These are phyloP conservation scores for Podila clonocystis DNA, from an alignment of 192 early-diverging fungal genomes.

Conservation along the genomic window DNA sequence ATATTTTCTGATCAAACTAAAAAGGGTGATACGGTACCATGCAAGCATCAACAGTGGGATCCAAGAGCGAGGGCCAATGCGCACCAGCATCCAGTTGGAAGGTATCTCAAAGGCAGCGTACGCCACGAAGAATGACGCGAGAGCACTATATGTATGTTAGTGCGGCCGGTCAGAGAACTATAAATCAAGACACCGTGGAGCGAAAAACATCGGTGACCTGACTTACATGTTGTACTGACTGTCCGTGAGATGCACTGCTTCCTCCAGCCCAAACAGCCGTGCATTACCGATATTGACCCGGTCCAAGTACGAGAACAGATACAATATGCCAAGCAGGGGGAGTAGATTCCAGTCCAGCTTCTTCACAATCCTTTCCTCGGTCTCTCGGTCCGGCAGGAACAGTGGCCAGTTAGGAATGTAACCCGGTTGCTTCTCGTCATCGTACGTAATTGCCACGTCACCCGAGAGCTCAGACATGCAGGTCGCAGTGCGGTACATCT, in stretches of 20 bases:
- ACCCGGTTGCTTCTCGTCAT: neutral
- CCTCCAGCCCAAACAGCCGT: constrained; percentile 56
- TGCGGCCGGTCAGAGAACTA: constrained; percentile 15
- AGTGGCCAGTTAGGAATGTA: neutral
- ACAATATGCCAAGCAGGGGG: constrained; percentile 69
- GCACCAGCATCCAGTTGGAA: constrained; percentile 78
- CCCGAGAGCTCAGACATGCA: neutral
- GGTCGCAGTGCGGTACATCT: constrained; percentile 24
- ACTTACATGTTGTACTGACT: constrained; percentile 43
- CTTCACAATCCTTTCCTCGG: constrained; percentile 54
- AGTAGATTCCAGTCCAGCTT: constrained; percentile 67
- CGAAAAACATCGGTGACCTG: constrained; percentile 11
- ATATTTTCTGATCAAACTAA: too few relatives aligned
- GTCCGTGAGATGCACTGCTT: constrained; percentile 58
- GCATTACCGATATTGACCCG: constrained; percentile 81
- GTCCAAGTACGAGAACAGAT: constrained; percentile 71
- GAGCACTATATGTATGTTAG: constrained; percentile 11
- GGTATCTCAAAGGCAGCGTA: constrained; percentile 85
- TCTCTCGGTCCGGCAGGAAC: constrained; percentile 20
- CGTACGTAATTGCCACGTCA: neutral
- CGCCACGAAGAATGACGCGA: constrained; percentile 56
- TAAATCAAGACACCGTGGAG: constrained; percentile 7
- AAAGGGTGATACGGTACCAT: constrained; percentile 50
- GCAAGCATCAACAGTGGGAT: constrained; percentile 70
- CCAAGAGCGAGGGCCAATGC: constrained; percentile 67